phyloP scores from a whole-genome alignment of 768 basidiomycete species.

The Hericium alpestre region DNA sequence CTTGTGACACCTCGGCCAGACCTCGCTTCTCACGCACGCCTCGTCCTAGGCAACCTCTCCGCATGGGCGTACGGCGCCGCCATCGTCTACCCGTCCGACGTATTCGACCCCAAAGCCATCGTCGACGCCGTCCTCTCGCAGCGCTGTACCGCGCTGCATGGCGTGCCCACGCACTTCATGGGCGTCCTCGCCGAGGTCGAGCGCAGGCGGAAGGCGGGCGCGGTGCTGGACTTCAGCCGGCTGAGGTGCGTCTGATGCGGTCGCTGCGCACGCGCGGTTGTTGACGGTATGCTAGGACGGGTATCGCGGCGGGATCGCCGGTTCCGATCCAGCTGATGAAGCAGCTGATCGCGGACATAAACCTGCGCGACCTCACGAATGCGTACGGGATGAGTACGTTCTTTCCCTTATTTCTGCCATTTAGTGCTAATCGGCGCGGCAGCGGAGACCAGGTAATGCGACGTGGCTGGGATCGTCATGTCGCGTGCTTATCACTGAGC shows the following conservation, averaged over 20 bases:
- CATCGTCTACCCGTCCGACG: slow-evolving; percentile 64
- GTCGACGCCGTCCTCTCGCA: slow-evolving; percentile 63
- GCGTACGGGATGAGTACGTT: slow-evolving; percentile 82
- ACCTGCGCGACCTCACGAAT: slow-evolving; percentile 60
- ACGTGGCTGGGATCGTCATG: no score
- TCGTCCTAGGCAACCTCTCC: slow-evolving; percentile 73
- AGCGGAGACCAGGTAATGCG: slow-evolving; percentile 61
- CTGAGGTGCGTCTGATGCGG: slow-evolving; percentile 37
- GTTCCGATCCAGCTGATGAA: slow-evolving; percentile 76
- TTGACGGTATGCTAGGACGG: slow-evolving; percentile 40
- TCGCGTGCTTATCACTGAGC: neutral
- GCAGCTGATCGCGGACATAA: slow-evolving; percentile 53
- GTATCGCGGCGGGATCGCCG: slow-evolving; percentile 73
- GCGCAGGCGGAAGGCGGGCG: slow-evolving; percentile 35
- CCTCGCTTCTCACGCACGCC: slow-evolving; percentile 32
- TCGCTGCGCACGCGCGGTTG: neutral
- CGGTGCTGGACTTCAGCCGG: slow-evolving; percentile 34
- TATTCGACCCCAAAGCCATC: slow-evolving; percentile 52
- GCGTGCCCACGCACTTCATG: slow-evolving; percentile 79
- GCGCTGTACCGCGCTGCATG: slow-evolving; percentile 69
- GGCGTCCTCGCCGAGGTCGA: slow-evolving; percentile 63
- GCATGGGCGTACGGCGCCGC: slow-evolving; percentile 66
- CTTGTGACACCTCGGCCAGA: neutral
- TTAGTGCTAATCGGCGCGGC: neutral
- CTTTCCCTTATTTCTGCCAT: neutral